Conservation (phyloP, 805 yeast species). For the Candida piceae region DNA sequence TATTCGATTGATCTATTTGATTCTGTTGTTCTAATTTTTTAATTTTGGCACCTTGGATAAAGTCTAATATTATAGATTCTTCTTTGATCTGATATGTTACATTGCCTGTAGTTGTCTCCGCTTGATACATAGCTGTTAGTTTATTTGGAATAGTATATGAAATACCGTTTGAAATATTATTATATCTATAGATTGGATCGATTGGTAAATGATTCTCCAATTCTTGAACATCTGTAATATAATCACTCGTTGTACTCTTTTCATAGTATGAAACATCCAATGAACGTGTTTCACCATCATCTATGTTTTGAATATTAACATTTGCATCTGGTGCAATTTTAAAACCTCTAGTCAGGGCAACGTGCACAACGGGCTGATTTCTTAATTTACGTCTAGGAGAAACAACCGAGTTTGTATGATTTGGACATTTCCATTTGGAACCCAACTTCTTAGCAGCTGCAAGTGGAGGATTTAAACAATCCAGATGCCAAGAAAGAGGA, state of each 20-base stretch:
- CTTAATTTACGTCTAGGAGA: slow-evolving; percentile 45
- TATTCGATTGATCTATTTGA: slow-evolving; percentile 29
- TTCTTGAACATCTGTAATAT: slow-evolving; percentile 16
- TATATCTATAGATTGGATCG: slow-evolving; percentile 33
- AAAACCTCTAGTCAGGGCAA: slow-evolving; percentile 47
- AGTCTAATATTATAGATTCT: slow-evolving; percentile 62
- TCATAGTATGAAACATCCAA: background rate
- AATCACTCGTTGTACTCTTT: slow-evolving; percentile 5
- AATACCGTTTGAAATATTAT: slow-evolving; percentile 31
- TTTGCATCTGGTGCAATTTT: slow-evolving; percentile 38
- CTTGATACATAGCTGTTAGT: slow-evolving; percentile 16
- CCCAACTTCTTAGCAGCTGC: slow-evolving; percentile 69
- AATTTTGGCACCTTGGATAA: slow-evolving; percentile 48
- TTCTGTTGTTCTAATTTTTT: slow-evolving; percentile 30
- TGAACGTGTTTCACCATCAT: slow-evolving; percentile 28
- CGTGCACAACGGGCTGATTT: slow-evolving; percentile 50
- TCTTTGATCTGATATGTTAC: slow-evolving; percentile 65
- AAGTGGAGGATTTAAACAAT: slow-evolving; percentile 76
- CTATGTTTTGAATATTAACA: slow-evolving; percentile 46
- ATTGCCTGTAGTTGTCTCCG: slow-evolving; percentile 14
- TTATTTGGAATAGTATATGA: slow-evolving; percentile 20
- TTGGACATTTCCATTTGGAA: slow-evolving; percentile 87
- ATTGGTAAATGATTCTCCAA: slow-evolving; percentile 25
- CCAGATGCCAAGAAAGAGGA: slow-evolving; percentile 79
- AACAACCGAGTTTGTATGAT: slow-evolving; percentile 58